These are phyloP conservation scores for Phytophthora syringae DNA, from an alignment of 352 stramenopile genomes.

Conservation along the genomic window DNA sequence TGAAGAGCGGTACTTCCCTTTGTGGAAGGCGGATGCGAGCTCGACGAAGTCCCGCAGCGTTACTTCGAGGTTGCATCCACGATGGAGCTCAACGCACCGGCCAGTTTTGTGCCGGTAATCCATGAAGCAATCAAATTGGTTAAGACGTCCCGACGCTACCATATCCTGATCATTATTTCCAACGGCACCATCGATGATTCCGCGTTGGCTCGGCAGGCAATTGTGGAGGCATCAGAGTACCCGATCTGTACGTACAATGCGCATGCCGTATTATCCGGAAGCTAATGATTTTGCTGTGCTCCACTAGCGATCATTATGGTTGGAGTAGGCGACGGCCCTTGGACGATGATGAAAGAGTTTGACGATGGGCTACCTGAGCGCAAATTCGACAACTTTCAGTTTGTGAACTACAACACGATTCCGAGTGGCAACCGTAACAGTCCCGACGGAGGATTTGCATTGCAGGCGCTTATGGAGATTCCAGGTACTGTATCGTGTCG, in stretches of 20 bases:
- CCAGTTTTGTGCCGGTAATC: constrained; percentile 79
- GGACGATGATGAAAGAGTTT: constrained; percentile 77
- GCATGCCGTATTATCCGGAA: neutral
- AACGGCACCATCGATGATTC: constrained; percentile 81
- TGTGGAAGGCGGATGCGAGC: constrained; percentile 47
- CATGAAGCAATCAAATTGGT: constrained; percentile 64
- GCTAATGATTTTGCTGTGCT: constrained; percentile 5
- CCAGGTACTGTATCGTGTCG: constrained; percentile 28
- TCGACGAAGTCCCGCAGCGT: constrained; percentile 61
- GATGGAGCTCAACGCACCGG: constrained; percentile 65
- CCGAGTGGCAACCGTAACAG: constrained; percentile 42
- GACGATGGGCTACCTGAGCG: constrained; percentile 72
- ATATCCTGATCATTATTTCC: constrained; percentile 87
- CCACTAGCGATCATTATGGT: constrained; percentile 61
- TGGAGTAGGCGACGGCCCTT: too few species aligned
- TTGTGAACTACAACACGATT: constrained; percentile 81
- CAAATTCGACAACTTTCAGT: constrained; percentile 87
- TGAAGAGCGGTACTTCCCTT: constrained; percentile 63
- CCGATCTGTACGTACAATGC: constrained; percentile 68
- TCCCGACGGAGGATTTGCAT: constrained; percentile 49
- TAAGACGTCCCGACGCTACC: constrained; percentile 53
- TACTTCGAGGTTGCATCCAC: constrained; percentile 74
- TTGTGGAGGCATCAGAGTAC: constrained; percentile 74
- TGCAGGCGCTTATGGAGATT: constrained; percentile 56
- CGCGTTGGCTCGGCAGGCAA: constrained; percentile 54